These are phyloP conservation scores for Oidiodendron maius DNA, from an alignment of 495 filamentous ascomycete species.

Conservation along the genomic window DNA sequence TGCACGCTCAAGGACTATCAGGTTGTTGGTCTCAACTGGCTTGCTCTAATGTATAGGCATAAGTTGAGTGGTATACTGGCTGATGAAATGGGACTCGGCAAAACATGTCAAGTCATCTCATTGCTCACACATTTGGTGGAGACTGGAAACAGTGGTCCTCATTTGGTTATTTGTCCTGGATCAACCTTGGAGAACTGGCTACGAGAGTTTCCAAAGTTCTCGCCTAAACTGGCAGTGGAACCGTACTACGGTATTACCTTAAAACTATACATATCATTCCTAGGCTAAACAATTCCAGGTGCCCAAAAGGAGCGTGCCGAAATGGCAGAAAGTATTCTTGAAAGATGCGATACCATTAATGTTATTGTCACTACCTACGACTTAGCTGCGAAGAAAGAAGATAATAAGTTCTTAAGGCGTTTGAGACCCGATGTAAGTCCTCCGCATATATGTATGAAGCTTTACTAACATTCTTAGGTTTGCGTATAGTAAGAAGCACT, in stretches of 20 bases:
- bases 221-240: conserved; percentile 64
- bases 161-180: conserved; percentile 83
- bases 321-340: conserved; percentile 60
- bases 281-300: conserved; percentile 17
- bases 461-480: conserved; percentile 30
- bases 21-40: conserved; percentile 91
- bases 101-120: conserved; percentile 93
- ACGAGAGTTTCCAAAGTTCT: conserved; percentile 83
- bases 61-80: conserved; percentile 82
- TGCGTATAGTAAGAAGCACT: conserved; percentile 53
- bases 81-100: conserved; percentile 97
- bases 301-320: conserved; percentile 53
- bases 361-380: conserved; percentile 91
- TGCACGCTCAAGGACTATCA: conserved; percentile 86
- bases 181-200: conserved; percentile 96
- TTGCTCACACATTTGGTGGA: conserved; percentile 80
- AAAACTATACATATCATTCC: neutral
- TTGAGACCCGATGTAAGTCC: conserved; percentile 44
- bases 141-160: conserved; percentile 62
- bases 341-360: conserved; percentile 60
- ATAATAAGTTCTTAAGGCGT: conserved; percentile 64
- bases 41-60: conserved; percentile 71
- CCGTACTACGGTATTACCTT: conserved; percentile 64
- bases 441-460: neutral
- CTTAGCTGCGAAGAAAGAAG: conserved; percentile 54